A percentile compares a stretch with the other conserved stretches of the same genome.
phyloP scores from a whole-genome alignment of 2,329 filamentous ascomycete species.

The Aspergillus tubingensis region DNA sequence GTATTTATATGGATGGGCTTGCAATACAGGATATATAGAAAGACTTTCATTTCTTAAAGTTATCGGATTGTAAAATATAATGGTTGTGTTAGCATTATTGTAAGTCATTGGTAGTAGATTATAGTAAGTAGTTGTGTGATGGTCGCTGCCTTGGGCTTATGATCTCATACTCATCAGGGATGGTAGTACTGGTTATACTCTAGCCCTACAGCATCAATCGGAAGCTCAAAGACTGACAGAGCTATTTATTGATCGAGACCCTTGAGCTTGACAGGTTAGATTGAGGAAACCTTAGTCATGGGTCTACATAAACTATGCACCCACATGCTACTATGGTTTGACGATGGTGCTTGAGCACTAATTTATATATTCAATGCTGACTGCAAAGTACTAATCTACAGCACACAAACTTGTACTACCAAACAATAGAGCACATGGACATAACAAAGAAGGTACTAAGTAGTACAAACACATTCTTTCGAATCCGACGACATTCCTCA shows the following conservation, averaged over 20 bases:
- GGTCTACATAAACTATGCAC: no score
- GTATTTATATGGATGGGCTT: neutral
- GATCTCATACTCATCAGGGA: constrained; percentile 11
- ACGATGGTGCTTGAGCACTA: no score
- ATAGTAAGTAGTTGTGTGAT: neutral
- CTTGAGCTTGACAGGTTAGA: no score
- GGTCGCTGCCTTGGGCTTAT: neutral
- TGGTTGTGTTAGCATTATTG: neutral
- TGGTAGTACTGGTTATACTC: no score
- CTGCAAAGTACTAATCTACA: no score
- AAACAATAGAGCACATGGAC: neutral
- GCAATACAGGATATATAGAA: neutral
- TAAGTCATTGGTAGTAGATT: neutral
- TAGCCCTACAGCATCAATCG: no score
- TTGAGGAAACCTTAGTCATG: no score
- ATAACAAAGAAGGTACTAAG: neutral
- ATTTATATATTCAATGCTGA: no score
- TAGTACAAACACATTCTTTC: neutral
- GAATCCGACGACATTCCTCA: neutral
- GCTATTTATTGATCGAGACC: no score
- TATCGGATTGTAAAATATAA: neutral
- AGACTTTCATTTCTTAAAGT: no score
- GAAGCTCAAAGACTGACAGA: no score
- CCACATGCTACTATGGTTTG: no score
- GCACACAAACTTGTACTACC: neutral